These are phyloP conservation scores for Sungouiella thailandica DNA, from an alignment of 805 yeast species.

Conservation along the genomic window DNA sequence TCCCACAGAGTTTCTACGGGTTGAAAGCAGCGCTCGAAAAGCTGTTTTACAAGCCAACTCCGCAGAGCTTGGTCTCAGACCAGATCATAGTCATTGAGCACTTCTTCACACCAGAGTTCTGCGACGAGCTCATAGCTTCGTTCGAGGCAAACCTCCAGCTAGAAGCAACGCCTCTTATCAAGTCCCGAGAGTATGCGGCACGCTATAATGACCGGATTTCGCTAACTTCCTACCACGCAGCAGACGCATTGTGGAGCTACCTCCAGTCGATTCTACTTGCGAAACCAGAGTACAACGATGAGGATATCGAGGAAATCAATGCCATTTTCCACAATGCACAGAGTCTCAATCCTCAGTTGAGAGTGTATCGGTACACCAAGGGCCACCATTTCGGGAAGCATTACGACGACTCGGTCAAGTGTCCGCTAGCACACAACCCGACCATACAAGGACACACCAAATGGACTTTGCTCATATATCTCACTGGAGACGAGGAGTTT, in stretches of 20 bases:
- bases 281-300: conserved; percentile 24
- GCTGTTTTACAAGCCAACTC: conserved; percentile 16
- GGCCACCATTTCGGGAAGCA: conserved; percentile 61
- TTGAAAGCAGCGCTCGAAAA: conserved; percentile 7
- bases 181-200: conserved; percentile 51
- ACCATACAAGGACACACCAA: conserved; percentile 37
- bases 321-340: conserved; percentile 32
- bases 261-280: conserved; percentile 27
- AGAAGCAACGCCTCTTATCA: conserved; percentile 45
- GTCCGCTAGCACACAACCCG: conserved; percentile 21
- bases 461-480: conserved; percentile 57
- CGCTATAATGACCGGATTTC: conserved; percentile 50
- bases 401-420: conserved; percentile 52
- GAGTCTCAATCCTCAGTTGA: conserved; percentile 51
- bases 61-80: conserved; percentile 21
- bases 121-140: conserved; percentile 35
- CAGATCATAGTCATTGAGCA: conserved; percentile 40
- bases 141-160: conserved; percentile 18
- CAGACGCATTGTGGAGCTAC: conserved; percentile 39
- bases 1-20: conserved; percentile 14
- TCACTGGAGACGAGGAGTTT: conserved; percentile 53
- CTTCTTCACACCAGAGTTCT: conserved; percentile 32
- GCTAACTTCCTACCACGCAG: conserved; percentile 34
- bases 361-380: conserved; percentile 49
- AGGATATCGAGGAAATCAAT: conserved; percentile 18